Evolutionary conservation across 1,284 basidiomycete genomes (phyloP).

Genomic region (Apiotrichum montevideense): DNA sequence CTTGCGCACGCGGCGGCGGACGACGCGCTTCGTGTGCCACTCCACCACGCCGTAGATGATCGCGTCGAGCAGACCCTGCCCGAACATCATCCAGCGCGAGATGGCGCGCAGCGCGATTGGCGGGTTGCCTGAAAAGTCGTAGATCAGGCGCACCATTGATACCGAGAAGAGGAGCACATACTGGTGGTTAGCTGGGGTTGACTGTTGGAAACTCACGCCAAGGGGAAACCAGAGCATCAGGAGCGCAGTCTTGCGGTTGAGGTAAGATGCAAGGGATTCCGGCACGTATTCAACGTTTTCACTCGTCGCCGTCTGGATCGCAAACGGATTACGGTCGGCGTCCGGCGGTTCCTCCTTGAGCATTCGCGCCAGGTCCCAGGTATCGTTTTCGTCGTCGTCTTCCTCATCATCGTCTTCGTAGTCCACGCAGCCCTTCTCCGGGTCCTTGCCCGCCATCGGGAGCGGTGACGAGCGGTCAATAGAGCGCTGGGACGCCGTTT

Average conservation of each 20-base stretch:
- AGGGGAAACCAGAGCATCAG: constrained; percentile 48
- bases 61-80: constrained; percentile 45
- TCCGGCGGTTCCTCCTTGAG: constrained; percentile 23
- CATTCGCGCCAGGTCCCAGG: constrained; percentile 37
- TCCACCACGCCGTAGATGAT: constrained; percentile 48
- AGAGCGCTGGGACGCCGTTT: not conserved
- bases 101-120: constrained; percentile 39
- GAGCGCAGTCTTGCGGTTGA: constrained; percentile 47
- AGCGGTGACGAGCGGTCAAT: not conserved
- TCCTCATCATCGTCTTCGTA: constrained; percentile 19
- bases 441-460: not conserved
- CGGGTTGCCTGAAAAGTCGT: constrained; percentile 37
- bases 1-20: constrained; percentile 32
- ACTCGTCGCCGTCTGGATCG: constrained; percentile 15
- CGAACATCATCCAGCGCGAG: constrained; percentile 47
- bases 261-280: constrained; percentile 45
- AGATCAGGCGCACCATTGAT: constrained; percentile 45
- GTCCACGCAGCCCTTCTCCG: constrained; percentile 8
- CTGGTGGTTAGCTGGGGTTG: constrained; percentile 3
- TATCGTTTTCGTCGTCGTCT: constrained; percentile 33
- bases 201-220: constrained; percentile 30
- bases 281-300: constrained; percentile 37
- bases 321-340: constrained; percentile 20
- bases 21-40: constrained; percentile 43
- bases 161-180: constrained; percentile 47